Conservation (phyloP, 768 basidiomycete species). For the Lyophyllum decastes region DNA sequence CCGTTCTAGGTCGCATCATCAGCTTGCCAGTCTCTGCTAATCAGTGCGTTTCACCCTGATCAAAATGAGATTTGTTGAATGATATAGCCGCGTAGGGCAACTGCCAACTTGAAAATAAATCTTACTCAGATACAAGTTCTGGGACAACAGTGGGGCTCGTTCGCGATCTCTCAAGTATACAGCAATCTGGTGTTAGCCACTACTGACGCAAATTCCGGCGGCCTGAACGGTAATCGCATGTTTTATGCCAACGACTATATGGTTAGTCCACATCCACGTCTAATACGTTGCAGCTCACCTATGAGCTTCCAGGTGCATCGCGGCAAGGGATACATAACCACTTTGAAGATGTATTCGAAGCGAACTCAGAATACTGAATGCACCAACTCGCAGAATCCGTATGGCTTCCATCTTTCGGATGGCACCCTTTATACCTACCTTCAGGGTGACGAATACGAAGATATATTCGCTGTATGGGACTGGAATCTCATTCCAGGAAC, state of each 20-base stretch:
- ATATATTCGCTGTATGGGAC: conserved; percentile 74
- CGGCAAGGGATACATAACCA: conserved; percentile 51
- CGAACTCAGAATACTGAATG: conserved; percentile 67
- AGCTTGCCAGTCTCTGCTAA: conserved; percentile 52
- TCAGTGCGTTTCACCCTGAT: conserved; percentile 25
- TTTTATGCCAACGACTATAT: conserved; percentile 27
- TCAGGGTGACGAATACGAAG: conserved; percentile 70
- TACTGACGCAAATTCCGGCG: conserved; percentile 28
- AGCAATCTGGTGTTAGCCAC: conserved; percentile 13
- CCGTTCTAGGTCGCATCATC: conserved; percentile 64
- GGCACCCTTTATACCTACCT: conserved; percentile 67
- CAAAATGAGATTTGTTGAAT: background rate
- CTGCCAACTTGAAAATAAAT: conserved; percentile 43
- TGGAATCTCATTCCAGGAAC: conserved; percentile 79
- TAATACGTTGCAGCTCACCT: background rate
- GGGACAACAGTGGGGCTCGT: conserved; percentile 39
- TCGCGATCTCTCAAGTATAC: conserved; percentile 22
- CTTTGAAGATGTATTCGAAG: conserved; percentile 64
- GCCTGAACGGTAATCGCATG: conserved; percentile 23
- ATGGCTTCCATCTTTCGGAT: conserved; percentile 72
- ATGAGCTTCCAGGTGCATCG: conserved; percentile 16
- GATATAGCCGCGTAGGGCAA: conserved; percentile 30
- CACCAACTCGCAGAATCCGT: conserved; percentile 61
- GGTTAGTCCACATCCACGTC: conserved; percentile 1
- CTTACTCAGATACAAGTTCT: conserved; percentile 38